phyloP scores from a whole-genome alignment of 2,329 filamentous ascomycete species.

The Acephala macrosclerotiorum region DNA sequence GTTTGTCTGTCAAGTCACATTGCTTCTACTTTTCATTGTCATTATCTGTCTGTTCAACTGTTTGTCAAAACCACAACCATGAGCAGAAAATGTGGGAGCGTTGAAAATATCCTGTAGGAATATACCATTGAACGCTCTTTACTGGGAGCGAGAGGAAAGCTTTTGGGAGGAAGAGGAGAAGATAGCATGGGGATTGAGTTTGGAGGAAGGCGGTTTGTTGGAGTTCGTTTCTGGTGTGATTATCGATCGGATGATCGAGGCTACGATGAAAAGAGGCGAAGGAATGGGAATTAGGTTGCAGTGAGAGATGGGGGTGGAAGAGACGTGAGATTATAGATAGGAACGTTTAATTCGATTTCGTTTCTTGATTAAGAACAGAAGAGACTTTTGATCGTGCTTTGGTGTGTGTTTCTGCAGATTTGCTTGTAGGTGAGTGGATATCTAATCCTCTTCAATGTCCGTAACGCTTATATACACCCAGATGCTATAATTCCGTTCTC shows the following conservation, averaged over 20 bases:
- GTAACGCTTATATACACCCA: background rate
- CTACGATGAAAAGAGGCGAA: too few species aligned
- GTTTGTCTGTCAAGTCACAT: background rate
- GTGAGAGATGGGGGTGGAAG: background rate
- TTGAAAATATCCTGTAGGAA: too few species aligned
- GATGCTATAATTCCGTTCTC: background rate
- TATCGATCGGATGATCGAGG: background rate
- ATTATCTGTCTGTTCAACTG: background rate
- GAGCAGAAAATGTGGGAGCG: too few species aligned
- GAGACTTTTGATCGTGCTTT: background rate
- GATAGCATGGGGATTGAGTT: background rate
- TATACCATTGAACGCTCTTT: slow-evolving; percentile 18
- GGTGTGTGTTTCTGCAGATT: background rate
- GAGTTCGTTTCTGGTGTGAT: slow-evolving; percentile 20
- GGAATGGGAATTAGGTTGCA: too few species aligned
- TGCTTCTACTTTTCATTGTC: background rate
- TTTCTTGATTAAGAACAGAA: slow-evolving; percentile 27
- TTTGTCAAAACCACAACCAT: slow-evolving; percentile 1
- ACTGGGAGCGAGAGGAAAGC: too few species aligned
- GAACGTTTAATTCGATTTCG: slow-evolving; percentile 35
- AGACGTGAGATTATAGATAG: slow-evolving; percentile 30
- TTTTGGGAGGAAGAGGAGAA: background rate
- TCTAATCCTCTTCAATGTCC: background rate
- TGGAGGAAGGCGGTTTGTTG: slow-evolving; percentile 13
- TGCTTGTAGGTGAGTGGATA: background rate